A percentile compares a stretch with the other conserved stretches of the same genome.
These are phyloP conservation scores for Cadophora luteo-olivacea DNA, from an alignment of 2,329 filamentous ascomycete species.

Conservation along the genomic window DNA sequence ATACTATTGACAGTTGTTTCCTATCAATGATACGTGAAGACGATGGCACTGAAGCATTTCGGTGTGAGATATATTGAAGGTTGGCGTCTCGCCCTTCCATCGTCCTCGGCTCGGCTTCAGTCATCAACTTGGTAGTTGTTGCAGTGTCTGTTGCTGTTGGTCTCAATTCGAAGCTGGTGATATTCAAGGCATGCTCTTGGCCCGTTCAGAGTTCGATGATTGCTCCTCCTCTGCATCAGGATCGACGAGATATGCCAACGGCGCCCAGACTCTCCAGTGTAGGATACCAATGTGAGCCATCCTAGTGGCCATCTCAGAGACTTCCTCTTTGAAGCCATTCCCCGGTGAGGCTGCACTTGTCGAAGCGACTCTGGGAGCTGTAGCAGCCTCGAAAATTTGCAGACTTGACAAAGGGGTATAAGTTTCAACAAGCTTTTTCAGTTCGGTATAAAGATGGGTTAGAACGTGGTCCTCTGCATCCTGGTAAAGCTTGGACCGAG, in stretches of 20 bases:
- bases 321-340: constrained; percentile 37
- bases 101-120: constrained; percentile 18
- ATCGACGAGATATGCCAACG: constrained; percentile 67
- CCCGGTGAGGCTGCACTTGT: constrained; percentile 10
- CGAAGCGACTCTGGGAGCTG: constrained; percentile 34
- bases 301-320: constrained; percentile 75
- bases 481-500: constrained; percentile 39
- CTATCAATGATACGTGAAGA: background rate
- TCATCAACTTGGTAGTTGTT: background rate
- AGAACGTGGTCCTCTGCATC: constrained; percentile 42
- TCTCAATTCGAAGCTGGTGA: background rate
- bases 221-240: constrained; percentile 38
- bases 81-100: background rate
- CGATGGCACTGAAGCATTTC: background rate
- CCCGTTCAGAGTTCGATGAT: constrained; percentile 25
- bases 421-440: constrained; percentile 41
- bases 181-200: constrained; percentile 33
- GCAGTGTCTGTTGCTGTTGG: background rate
- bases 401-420: constrained; percentile 42
- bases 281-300: constrained; percentile 84
- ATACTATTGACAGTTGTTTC: background rate
- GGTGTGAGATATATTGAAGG: background rate
- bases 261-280: constrained; percentile 89
- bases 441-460: constrained; percentile 37
- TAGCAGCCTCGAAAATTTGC: constrained; percentile 45